phyloP scores from a whole-genome alignment of 2,329 filamentous ascomycete species.

The Rutstroemia sp. region DNA sequence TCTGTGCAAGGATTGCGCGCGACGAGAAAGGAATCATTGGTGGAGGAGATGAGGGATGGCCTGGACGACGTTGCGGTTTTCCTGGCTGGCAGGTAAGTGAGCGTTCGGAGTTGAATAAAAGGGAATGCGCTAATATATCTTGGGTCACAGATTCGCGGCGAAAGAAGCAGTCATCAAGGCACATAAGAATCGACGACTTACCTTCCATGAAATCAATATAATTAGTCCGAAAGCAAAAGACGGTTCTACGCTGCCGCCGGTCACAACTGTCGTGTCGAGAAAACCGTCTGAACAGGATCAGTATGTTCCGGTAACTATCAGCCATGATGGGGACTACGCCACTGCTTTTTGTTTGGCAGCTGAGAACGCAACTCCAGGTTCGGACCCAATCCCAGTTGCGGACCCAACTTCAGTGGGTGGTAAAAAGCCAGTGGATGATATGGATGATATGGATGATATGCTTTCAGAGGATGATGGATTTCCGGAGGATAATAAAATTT shows the following conservation, averaged over 20 bases:
- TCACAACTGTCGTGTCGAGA: conserved; percentile 20
- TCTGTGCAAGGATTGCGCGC: too few species aligned
- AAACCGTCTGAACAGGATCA: conserved; percentile 33
- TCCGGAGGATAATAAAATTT: too few species aligned
- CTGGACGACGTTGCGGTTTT: conserved; percentile 13
- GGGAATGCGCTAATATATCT: too few species aligned
- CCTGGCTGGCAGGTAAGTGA: conserved; percentile 21
- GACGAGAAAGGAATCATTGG: not conserved
- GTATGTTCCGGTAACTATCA: conserved; percentile 69
- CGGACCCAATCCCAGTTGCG: too few species aligned
- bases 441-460: too few species aligned
- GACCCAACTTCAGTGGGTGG: too few species aligned
- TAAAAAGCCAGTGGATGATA: too few species aligned
- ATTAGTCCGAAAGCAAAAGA: not conserved
- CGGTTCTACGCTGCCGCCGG: conserved; percentile 13
- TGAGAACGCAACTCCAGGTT: not conserved
- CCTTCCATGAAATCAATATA: conserved; percentile 52
- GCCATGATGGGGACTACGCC: conserved; percentile 80
- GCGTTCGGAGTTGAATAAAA: too few species aligned
- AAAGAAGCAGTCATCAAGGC: conserved; percentile 74
- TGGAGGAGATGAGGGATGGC: not conserved
- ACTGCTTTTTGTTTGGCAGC: conserved; percentile 58
- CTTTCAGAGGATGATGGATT: too few species aligned
- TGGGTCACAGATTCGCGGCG: conserved; percentile 41
- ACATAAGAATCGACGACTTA: conserved; percentile 49